These are phyloP conservation scores for Calocybe gangraenosa DNA, from an alignment of 768 basidiomycete species.

Conservation along the genomic window DNA sequence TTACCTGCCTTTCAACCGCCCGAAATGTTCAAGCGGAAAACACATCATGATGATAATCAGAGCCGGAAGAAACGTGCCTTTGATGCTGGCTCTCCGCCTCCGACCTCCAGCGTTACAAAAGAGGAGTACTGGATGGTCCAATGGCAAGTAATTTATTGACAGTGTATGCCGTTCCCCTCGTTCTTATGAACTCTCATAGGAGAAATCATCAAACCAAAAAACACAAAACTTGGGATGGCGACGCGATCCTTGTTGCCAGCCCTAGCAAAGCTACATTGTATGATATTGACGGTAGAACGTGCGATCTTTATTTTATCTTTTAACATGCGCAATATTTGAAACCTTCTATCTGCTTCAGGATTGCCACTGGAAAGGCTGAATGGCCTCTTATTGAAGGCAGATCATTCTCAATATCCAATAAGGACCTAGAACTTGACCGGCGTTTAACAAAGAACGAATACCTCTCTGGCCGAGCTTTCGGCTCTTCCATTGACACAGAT, in stretches of 20 bases:
- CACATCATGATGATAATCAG: slow-evolving; percentile 19
- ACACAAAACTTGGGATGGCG: slow-evolving; percentile 90
- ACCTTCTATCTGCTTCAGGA: slow-evolving; percentile 27
- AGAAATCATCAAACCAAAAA: slow-evolving; percentile 70
- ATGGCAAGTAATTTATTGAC: slow-evolving; percentile 44
- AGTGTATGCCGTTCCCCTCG: neutral
- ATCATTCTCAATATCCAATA: slow-evolving; percentile 39
- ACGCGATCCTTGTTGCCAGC: slow-evolving; percentile 57
- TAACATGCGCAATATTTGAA: neutral
- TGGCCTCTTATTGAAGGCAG: slow-evolving; percentile 36
- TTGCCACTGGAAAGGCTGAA: slow-evolving; percentile 47
- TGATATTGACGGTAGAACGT: slow-evolving; percentile 66
- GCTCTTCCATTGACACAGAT: slow-evolving; percentile 6
- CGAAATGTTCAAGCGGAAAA: slow-evolving; percentile 29
- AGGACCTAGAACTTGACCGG: slow-evolving; percentile 65
- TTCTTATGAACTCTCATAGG: slow-evolving; percentile 33
- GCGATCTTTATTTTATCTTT: slow-evolving; percentile 20
- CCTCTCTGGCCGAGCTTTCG: slow-evolving; percentile 64
- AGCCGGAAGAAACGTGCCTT: slow-evolving; percentile 29
- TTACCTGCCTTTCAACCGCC: slow-evolving; percentile 31
- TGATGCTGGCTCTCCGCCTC: slow-evolving; percentile 9
- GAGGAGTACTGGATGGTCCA: slow-evolving; percentile 71
- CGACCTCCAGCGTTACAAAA: no score
- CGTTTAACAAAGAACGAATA: slow-evolving; percentile 50
- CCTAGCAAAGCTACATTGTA: slow-evolving; percentile 46